Base-by-base conservation (phyloP, 768 basidiomycete genomes). In the Mycena belliarum region DNA sequence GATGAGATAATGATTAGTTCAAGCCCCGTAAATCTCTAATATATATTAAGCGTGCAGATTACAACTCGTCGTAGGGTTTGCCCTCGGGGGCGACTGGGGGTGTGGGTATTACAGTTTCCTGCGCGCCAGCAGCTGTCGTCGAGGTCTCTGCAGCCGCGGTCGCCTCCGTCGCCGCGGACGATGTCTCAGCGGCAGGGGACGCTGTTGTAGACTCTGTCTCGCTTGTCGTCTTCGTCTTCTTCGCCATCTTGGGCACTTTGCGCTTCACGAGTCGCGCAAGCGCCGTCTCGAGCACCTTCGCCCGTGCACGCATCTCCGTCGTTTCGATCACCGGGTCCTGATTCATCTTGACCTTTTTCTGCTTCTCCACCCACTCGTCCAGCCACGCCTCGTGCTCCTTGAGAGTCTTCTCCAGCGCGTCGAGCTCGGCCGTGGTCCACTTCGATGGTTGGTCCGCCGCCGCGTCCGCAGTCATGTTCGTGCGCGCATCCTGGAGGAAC, bases 311-410 rank as follows among this genome's bases (percentile, higher is more conserved):
- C 84, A 98, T 87, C 73, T 98, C 95, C 64, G 75, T 82, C 48
- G 88, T 89, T 73, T 86, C 82, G 29, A 98, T 83, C n/a, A 89
- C 89, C 3, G 95, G 93, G 68, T 97, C 86, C 68, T 93, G 85
- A 65, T 90, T 83, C 69, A 79, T 73, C 72, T 87, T 81, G 47
- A 88, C 81, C 52, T 67, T 72, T 75, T 88, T 90, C 76, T 97
- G 95, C 73, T 84, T 86, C 76, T 90, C 88, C 15, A 95, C 88
- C 73, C 83, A 82, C 54, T 84, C 86, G 63, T 85, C 78, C 60
- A 98, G 75, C 97, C 97, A 99, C 25, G 74, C 62, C 72, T 93
- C 91, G 65, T 93, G 87, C 49, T 91, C 90, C 66, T 82, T 83
- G 55, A 97, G 75, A 55, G 85, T 79, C 68, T 79, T 83, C 72